These are phyloP conservation scores for Penicillium cataractarum DNA, from an alignment of 495 filamentous ascomycete genomes.

Conservation along the genomic window DNA sequence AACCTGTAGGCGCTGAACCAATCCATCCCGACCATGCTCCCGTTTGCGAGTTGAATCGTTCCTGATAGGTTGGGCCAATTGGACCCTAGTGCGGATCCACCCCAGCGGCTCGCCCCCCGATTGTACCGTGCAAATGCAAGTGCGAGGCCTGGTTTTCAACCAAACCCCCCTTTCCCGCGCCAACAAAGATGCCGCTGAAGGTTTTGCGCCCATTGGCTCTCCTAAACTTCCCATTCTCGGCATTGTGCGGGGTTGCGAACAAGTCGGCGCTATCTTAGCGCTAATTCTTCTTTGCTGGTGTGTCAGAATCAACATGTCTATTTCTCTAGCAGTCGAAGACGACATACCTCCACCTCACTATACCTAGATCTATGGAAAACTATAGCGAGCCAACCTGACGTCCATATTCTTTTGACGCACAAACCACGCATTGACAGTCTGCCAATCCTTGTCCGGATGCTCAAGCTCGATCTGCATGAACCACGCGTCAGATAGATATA, in stretches of 20 bases:
- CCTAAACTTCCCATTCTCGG: neutral
- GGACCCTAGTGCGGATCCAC: neutral
- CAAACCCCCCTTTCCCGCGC: neutral
- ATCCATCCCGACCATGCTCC: slow-evolving; percentile 2
- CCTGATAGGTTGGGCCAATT: slow-evolving; percentile 1
- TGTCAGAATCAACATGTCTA: slow-evolving; percentile 1
- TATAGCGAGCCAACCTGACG: slow-evolving; percentile 11
- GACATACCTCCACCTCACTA: neutral
- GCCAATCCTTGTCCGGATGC: slow-evolving; percentile 33
- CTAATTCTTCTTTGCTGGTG: neutral
- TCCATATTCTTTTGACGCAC: slow-evolving; percentile 33
- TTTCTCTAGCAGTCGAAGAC: neutral
- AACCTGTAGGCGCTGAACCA: neutral
- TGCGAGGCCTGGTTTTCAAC: neutral
- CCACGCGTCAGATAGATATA: neutral
- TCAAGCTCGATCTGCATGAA: slow-evolving; percentile 29
- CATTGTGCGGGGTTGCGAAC: slow-evolving; percentile 1
- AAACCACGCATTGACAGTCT: slow-evolving; percentile 39
- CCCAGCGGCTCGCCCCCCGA: neutral
- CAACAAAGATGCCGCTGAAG: neutral
- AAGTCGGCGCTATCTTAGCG: neutral
- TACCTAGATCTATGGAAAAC: neutral
- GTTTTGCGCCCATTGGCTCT: neutral
- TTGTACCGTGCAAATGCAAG: neutral
- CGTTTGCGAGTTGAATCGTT: neutral